Percentiles rank a stretch among this genome's conserved stretches.
phyloP scores from a whole-genome alignment of 2,329 filamentous ascomycete genomes.

The Hypocreales sp. region DNA sequence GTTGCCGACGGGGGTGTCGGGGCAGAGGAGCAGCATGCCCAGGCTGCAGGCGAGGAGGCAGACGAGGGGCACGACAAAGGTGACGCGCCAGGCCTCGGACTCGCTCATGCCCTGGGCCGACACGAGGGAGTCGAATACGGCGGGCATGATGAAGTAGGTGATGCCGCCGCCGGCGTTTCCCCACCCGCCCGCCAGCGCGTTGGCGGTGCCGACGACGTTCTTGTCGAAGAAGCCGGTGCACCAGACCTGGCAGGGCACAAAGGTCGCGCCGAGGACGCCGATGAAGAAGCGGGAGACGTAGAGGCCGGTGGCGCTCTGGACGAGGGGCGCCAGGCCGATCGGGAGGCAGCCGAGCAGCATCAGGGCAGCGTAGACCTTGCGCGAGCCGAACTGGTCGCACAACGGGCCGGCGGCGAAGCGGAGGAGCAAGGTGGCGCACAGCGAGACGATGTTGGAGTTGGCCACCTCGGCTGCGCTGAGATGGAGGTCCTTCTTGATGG shows the following conservation, averaged over 20 bases:
- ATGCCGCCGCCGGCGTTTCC: slow-evolving; percentile 83
- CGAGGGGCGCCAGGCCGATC: slow-evolving; percentile 65
- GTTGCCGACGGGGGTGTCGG: slow-evolving; percentile 68
- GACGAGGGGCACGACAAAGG: slow-evolving; percentile 72
- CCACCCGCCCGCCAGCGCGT: slow-evolving; percentile 69
- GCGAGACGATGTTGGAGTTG: slow-evolving; percentile 82
- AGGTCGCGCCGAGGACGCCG: slow-evolving; percentile 61
- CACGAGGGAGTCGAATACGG: slow-evolving; percentile 67
- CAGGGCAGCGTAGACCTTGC: slow-evolving; percentile 61
- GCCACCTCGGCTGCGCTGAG: slow-evolving; percentile 57
- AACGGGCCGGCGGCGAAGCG: slow-evolving; percentile 65
- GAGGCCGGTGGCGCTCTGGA: slow-evolving; percentile 47
- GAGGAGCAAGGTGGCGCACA: slow-evolving; percentile 55
- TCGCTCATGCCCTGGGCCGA: slow-evolving; percentile 38
- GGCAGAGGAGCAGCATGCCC: slow-evolving; percentile 56
- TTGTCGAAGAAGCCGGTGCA: slow-evolving; percentile 88
- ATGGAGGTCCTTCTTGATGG: slow-evolving; percentile 64
- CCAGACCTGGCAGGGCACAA: slow-evolving; percentile 85
- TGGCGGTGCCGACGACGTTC: slow-evolving; percentile 78
- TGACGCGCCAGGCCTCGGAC: slow-evolving; percentile 66
- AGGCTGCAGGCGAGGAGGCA: slow-evolving; percentile 52
- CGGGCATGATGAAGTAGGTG: slow-evolving; percentile 89
- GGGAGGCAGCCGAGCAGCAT: slow-evolving; percentile 69
- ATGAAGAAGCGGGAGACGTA: slow-evolving; percentile 66
- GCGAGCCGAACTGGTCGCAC: slow-evolving; percentile 75